Conservation (phyloP, 306 rosid genomes). For the Trifolium fragiferum region DNA sequence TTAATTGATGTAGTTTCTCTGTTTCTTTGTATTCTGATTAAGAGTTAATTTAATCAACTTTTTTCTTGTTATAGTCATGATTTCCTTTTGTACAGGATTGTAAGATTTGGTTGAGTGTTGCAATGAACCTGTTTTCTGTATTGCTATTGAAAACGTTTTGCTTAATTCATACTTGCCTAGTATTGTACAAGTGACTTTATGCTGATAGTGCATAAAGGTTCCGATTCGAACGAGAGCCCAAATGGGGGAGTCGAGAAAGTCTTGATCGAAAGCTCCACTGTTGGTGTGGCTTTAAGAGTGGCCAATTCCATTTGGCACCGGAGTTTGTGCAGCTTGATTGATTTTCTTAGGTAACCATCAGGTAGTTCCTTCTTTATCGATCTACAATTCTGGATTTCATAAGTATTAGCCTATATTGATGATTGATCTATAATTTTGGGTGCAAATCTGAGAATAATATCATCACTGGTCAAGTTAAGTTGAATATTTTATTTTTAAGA, state of each 20-base stretch:
- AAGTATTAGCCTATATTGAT: not conserved
- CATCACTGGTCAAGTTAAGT: conserved; percentile 22
- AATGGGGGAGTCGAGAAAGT: too few relatives aligned
- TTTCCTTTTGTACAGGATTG: not conserved
- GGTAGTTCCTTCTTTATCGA: conserved; percentile 50
- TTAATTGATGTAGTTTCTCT: conserved; percentile 39
- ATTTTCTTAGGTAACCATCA: conserved; percentile 69
- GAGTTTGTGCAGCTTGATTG: conserved; percentile 72
- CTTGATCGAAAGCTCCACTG: too few relatives aligned
- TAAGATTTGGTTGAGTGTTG: conserved; percentile 17
- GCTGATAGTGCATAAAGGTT: not conserved
- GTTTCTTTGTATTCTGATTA: conserved; percentile 23
- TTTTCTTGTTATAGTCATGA: not conserved
- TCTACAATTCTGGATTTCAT: conserved; percentile 11
- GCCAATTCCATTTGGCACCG: conserved; percentile 41
- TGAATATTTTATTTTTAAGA: conserved; percentile 23
- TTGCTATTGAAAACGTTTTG: conserved; percentile 19
- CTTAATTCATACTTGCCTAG: conserved; percentile 13
- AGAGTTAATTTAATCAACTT: conserved; percentile 21
- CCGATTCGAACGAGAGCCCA: too few relatives aligned
- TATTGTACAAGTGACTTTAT: conserved; percentile 29
- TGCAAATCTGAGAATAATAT: conserved; percentile 10
- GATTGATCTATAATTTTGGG: not conserved
- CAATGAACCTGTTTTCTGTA: not conserved
- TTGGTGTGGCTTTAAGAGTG: not conserved